phyloP scores from a whole-genome alignment of 139 green algal genomes.

The Ettlia oleoabundans region DNA sequence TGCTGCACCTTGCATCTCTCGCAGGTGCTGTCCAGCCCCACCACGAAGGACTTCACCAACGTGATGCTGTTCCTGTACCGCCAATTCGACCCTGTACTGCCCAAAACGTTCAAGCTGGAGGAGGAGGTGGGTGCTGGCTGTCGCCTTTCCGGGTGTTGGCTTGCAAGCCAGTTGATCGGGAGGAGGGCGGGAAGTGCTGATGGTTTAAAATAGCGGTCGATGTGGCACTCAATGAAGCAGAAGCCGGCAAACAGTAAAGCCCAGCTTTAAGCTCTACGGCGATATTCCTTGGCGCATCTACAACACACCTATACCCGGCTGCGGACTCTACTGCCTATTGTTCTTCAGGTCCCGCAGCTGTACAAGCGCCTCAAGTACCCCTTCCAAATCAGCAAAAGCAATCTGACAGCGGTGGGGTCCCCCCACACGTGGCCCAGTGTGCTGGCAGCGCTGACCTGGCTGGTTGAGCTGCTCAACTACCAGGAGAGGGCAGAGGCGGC shows the following conservation, averaged over 20 bases:
- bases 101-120: slow-evolving; percentile 75
- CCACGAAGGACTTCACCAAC: slow-evolving; percentile 91
- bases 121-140: slow-evolving; percentile 65
- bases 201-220: too few species aligned
- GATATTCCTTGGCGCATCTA: too few species aligned
- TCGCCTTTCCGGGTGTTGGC: neutral
- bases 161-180: neutral
- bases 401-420: slow-evolving; percentile 89
- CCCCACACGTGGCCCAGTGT: slow-evolving; percentile 90
- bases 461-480: slow-evolving; percentile 94
- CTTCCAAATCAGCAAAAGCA: slow-evolving; percentile 91
- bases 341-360: slow-evolving; percentile 75
- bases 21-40: slow-evolving; percentile 75
- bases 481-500: slow-evolving; percentile 67
- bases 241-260: too few species aligned
- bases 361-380: slow-evolving; percentile 96
- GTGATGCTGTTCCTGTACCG: slow-evolving; percentile 89
- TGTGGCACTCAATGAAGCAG: too few species aligned
- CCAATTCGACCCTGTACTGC: slow-evolving; percentile 80
- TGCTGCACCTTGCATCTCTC: too few species aligned
- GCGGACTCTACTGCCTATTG: too few species aligned
- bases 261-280: too few species aligned
- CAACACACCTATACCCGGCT: too few species aligned
- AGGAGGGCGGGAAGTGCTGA: too few species aligned
- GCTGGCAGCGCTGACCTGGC: slow-evolving; percentile 87